A percentile compares a stretch with the other conserved stretches of the same genome.
Conservation (phyloP, 1,284 basidiomycete species). For the Anthracocystis panici-leucophaei region DNA sequence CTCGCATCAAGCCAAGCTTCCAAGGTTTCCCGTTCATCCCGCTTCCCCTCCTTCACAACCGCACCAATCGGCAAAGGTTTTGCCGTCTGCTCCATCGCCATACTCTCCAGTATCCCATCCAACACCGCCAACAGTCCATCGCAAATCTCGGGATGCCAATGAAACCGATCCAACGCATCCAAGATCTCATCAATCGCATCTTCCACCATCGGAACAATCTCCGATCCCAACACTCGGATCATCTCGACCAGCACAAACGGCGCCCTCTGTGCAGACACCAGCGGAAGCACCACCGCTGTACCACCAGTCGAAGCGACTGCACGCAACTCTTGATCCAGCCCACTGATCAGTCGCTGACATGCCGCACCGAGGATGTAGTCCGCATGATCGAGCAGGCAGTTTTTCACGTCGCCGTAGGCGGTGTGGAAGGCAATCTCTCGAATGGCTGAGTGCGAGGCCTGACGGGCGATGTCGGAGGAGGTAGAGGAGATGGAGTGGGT, state of each 20-base stretch:
- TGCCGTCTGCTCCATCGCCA: slow-evolving; percentile 41
- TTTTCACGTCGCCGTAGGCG: slow-evolving; percentile 57
- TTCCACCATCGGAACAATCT: slow-evolving; percentile 63
- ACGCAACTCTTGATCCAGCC: slow-evolving; percentile 45
- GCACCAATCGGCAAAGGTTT: neutral
- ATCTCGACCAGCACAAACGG: slow-evolving; percentile 68
- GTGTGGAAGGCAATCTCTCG: slow-evolving; percentile 50
- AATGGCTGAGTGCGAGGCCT: slow-evolving; percentile 35
- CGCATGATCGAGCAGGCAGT: slow-evolving; percentile 61
- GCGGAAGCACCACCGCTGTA: slow-evolving; percentile 24
- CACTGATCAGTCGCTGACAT: slow-evolving; percentile 57
- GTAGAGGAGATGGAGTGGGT: slow-evolving; percentile 6
- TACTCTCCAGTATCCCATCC: slow-evolving; percentile 54
- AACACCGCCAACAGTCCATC: slow-evolving; percentile 62
- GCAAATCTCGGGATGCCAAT: slow-evolving; percentile 54
- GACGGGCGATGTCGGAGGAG: slow-evolving; percentile 24
- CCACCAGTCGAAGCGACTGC: slow-evolving; percentile 1
- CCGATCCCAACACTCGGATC: slow-evolving; percentile 61
- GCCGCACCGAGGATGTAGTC: slow-evolving; percentile 66
- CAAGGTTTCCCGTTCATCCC: slow-evolving; percentile 18
- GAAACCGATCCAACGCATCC: slow-evolving; percentile 66
- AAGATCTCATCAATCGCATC: slow-evolving; percentile 68
- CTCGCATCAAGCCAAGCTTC: slow-evolving; percentile 19
- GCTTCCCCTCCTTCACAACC: neutral
- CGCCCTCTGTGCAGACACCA: slow-evolving; percentile 59